A percentile compares a stretch with the other conserved stretches of the same genome.
phyloP scores from a whole-genome alignment of 352 stramenopile species.

The Poterioochromonas sp. region DNA sequence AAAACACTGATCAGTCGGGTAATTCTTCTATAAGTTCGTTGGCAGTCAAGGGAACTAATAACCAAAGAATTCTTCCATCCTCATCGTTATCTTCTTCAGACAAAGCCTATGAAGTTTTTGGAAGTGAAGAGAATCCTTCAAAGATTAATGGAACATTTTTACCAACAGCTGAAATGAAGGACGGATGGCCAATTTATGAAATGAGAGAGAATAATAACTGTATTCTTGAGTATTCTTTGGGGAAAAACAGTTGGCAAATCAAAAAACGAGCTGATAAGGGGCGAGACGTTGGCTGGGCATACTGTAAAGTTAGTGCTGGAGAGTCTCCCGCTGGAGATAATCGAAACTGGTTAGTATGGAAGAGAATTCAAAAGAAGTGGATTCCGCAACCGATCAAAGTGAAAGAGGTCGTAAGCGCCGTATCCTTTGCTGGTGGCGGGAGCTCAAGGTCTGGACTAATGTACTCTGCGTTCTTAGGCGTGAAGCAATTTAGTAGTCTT shows the following conservation, averaged over 20 bases:
- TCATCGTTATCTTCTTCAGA: neutral
- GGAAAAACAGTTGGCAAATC: constrained; percentile 5
- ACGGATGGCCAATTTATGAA: constrained; percentile 22
- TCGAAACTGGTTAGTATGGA: neutral
- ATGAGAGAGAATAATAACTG: neutral
- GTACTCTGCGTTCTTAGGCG: neutral
- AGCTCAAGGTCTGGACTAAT: no score
- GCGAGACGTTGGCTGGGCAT: neutral
- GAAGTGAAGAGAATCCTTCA: neutral
- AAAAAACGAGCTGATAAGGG: constrained; percentile 16
- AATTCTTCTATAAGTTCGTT: no score
- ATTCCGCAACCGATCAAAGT: neutral
- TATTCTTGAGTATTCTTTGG: constrained; percentile 12
- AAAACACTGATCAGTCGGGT: no score
- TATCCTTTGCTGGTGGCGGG: no score
- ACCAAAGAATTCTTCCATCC: no score
- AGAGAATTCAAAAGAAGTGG: neutral
- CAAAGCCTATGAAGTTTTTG: neutral
- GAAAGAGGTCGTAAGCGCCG: no score
- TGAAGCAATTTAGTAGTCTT: neutral
- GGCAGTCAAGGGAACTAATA: no score
- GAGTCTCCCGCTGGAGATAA: neutral
- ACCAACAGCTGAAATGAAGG: neutral
- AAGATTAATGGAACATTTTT: neutral
- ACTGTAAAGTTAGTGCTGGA: neutral